Conservation (phyloP, 2,329 filamentous ascomycete genomes). For the Clarireedia paspali region DNA sequence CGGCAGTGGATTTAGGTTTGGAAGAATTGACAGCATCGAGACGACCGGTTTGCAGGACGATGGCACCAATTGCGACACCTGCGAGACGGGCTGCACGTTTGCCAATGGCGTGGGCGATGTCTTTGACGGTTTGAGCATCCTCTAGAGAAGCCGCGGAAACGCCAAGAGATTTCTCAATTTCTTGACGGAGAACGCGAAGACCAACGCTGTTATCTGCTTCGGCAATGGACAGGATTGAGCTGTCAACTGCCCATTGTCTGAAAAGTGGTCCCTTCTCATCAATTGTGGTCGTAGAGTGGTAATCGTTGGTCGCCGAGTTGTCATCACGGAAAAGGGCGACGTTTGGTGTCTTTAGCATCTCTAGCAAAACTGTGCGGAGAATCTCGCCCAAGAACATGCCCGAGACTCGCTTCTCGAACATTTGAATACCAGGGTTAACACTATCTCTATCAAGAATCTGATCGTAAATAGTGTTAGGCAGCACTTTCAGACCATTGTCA, state of each 20-base stretch:
- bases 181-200: conserved; percentile 65
- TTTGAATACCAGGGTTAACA: conserved; percentile 89
- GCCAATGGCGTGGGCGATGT: conserved; percentile 74
- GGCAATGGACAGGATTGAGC: conserved; percentile 79
- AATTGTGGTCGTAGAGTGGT: conserved; percentile 62
- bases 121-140: conserved; percentile 83
- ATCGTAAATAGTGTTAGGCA: conserved; percentile 83
- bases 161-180: conserved; percentile 67
- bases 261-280: conserved; percentile 59
- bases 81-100: conserved; percentile 82
- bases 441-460: conserved; percentile 67
- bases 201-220: conserved; percentile 71
- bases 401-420: conserved; percentile 98
- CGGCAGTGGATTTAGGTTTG: conserved; percentile 18
- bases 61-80: conserved; percentile 78
- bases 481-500: conserved; percentile 82
- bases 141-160: conserved; percentile 71
- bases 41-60: conserved; percentile 73
- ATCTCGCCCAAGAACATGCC: conserved; percentile 99
- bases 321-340: conserved; percentile 69
- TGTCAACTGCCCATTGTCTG: conserved; percentile 84
- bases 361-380: conserved; percentile 66
- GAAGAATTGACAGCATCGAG: conserved; percentile 37
- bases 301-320: conserved; percentile 64
- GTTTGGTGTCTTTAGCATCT: conserved; percentile 60